Evolutionary conservation across 768 basidiomycete species (phyloP).

Genomic region (Tylopilus intermedius): DNA sequence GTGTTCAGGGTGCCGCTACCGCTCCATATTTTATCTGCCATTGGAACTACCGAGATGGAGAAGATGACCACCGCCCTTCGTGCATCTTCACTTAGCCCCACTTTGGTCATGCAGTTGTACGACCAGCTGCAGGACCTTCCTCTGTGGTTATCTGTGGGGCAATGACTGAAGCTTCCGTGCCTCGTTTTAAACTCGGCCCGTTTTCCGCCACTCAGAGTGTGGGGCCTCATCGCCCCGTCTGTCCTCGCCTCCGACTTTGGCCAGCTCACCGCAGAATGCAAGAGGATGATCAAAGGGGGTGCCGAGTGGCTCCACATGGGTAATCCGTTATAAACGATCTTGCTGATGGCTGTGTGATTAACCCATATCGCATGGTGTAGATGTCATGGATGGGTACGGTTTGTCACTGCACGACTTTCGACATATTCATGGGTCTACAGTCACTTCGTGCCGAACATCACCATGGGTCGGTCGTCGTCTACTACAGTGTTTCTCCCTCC

Average conservation of each 20-base stretch:
- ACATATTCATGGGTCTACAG: slow-evolving; percentile 37
- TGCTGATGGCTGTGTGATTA: slow-evolving; percentile 9
- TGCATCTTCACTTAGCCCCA: no score
- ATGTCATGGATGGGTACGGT: slow-evolving; percentile 94
- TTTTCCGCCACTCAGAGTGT: no score
- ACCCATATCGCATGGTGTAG: slow-evolving; percentile 38
- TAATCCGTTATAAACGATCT: slow-evolving; percentile 22
- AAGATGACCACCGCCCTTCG: no score
- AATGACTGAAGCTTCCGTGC: no score
- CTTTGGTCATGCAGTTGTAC: no score
- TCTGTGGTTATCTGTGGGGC: no score
- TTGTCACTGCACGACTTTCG: neutral
- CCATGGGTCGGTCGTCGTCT: slow-evolving; percentile 65
- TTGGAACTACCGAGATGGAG: no score
- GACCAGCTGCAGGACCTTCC: no score
- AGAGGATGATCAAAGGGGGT: slow-evolving; percentile 90
- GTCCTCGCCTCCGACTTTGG: slow-evolving; percentile 98
- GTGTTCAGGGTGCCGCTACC: no score
- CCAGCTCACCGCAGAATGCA: slow-evolving; percentile 90
- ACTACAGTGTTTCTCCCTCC: neutral
- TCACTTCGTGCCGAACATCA: slow-evolving; percentile 98
- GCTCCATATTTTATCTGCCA: no score
- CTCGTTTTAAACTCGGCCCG: no score
- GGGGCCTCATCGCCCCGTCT: slow-evolving; percentile 95
- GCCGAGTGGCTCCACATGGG: slow-evolving; percentile 99